Base-by-base conservation (phyloP, 768 basidiomycete genomes). In the Tremella mesenterica region DNA sequence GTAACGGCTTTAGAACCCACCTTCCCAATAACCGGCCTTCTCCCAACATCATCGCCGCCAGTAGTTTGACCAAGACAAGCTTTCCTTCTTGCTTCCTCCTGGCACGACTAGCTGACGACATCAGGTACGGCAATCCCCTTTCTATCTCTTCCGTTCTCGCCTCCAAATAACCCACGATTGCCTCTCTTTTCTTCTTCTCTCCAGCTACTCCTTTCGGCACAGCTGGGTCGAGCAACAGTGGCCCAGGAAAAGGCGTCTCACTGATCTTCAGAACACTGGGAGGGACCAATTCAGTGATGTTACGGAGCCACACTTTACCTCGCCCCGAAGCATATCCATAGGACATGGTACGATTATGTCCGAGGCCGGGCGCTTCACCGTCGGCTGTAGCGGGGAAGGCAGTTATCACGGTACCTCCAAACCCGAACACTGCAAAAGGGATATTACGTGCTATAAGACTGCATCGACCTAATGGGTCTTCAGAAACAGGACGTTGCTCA, bases 381-480 rank as follows among this genome's bases (percentile, higher is more conserved):
- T 81, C 80, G 12, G 80, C 75, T 48, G 81, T 78, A 27, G 81
- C 80, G 61, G 88, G 89, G 76, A 93, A 95, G 71, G 87, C 92
- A 7, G 88, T 84, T 8, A 92, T 79, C 53, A 96, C 64, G 65
- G 85, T 85, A 10, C 92, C 92, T n/a, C 90, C 90, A 63, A 92
- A 91, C 0, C 93, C 93, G 63, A 96, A 95, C 57, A 82, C 85
- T 50, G 92, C 76, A 26, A 95, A 77, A 0, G 92, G 92, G 8
- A 83, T 81, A 31, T 66, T 64, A 5, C 63, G 58, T 6, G 67
- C 67, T 3, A 52, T 55, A 3, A 57, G 33, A 3, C 60, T 66
- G 29, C 54, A 53, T 43, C 67, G 53, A 16, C 63, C 64, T 0
- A 69, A 56, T 13, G 67, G 65, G 41, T 69, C 67, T 50, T 65